A percentile compares a stretch with the other conserved stretches of the same genome.
phyloP scores from a whole-genome alignment of 768 basidiomycete species.

The Gyrodon lividus region DNA sequence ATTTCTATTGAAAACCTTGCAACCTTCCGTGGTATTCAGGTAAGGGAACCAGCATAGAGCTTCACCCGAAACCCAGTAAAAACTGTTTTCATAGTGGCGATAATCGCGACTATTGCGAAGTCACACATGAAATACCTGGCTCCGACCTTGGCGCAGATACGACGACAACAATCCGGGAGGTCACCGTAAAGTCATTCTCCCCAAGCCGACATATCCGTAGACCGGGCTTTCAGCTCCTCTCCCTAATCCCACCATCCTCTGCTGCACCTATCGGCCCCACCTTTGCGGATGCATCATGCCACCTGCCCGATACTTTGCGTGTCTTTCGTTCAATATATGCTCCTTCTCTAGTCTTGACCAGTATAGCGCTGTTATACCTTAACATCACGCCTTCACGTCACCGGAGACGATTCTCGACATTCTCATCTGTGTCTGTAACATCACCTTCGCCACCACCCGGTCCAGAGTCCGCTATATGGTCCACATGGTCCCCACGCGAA shows the following conservation, averaged over 20 bases:
- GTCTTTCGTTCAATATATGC: slow-evolving; percentile 64
- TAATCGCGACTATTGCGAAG: slow-evolving; percentile 90
- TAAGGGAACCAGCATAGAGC: slow-evolving; percentile 27
- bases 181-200: slow-evolving; percentile 88
- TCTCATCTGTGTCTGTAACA: slow-evolving; percentile 35
- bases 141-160: slow-evolving; percentile 19
- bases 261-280: slow-evolving; percentile 36
- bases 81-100: slow-evolving; percentile 60
- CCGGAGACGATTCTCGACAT: slow-evolving; percentile 15
- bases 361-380: slow-evolving; percentile 45
- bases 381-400: slow-evolving; percentile 35
- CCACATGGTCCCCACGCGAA: slow-evolving; percentile 44
- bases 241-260: slow-evolving; percentile 45
- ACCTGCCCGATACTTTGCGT: slow-evolving; percentile 69
- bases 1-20: slow-evolving; percentile 68
- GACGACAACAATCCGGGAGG: slow-evolving; percentile 54
- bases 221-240: slow-evolving; percentile 86
- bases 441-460: slow-evolving; percentile 23
- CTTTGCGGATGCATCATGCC: slow-evolving; percentile 66
- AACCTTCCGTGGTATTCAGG: slow-evolving; percentile 73
- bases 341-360: slow-evolving; percentile 57
- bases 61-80: background rate
- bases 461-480: slow-evolving; percentile 39
- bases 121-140: slow-evolving; percentile 47
- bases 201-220: slow-evolving; percentile 65